These are phyloP conservation scores for Stephanodiscus triporus DNA, from an alignment of 108 stramenopile species.

Conservation along the genomic window DNA sequence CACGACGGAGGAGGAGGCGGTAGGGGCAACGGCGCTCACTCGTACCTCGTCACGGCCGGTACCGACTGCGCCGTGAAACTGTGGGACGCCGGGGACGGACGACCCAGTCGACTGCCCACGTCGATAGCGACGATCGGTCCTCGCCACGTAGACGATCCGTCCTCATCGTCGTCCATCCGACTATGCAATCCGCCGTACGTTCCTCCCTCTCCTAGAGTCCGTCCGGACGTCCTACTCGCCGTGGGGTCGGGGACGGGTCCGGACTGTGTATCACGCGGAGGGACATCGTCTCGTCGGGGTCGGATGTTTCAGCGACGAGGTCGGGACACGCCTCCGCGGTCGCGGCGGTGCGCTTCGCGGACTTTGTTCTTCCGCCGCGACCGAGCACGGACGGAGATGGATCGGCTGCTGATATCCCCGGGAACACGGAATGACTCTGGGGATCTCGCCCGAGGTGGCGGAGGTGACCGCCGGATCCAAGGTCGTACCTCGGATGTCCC, in stretches of 20 bases:
- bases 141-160: slow-evolving; percentile 19
- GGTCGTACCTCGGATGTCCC: slow-evolving; percentile 12
- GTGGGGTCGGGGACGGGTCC: slow-evolving; percentile 82
- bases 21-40: background rate
- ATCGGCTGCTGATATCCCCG: slow-evolving; percentile 75
- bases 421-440: slow-evolving; percentile 71
- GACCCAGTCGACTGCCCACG: slow-evolving; percentile 30
- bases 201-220: slow-evolving; percentile 71
- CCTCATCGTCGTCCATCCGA: slow-evolving; percentile 31
- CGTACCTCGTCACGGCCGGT: slow-evolving; percentile 67
- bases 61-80: slow-evolving; percentile 79
- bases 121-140: slow-evolving; percentile 48
- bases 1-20: slow-evolving; percentile 9
- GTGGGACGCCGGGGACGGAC: slow-evolving; percentile 64
- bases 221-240: slow-evolving; percentile 59
- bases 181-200: slow-evolving; percentile 89
- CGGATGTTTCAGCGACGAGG: slow-evolving; percentile 34
- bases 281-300: slow-evolving; percentile 54
- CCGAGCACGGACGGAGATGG: slow-evolving; percentile 31
- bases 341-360: slow-evolving; percentile 70
- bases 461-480: slow-evolving; percentile 41
- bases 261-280: slow-evolving; percentile 50
- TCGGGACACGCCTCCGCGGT: slow-evolving; percentile 64
- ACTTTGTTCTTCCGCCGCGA: slow-evolving; percentile 35
- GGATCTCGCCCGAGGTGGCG: slow-evolving; percentile 66